Base-by-base conservation (phyloP, 2,329 filamentous ascomycete genomes). In the Ceratocystis albifundus region DNA sequence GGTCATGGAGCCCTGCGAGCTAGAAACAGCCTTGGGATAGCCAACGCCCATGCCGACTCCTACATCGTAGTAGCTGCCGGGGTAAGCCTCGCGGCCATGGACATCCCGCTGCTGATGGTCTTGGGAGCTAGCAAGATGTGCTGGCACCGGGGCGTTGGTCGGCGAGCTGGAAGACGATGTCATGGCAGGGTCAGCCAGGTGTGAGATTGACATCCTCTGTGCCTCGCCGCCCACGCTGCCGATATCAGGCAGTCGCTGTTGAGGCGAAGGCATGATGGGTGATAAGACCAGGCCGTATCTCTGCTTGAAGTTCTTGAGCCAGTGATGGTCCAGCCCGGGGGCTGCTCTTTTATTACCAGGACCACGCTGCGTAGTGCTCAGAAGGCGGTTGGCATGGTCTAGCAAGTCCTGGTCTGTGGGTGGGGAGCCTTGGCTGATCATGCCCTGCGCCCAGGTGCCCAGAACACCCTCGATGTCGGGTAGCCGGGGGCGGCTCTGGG, bases 221-320 rank as follows among this genome's bases (percentile, higher is more conserved):
- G 72, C 53, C 73, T 72, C 32, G 10, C 8, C 32, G 7, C 32
- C 68, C 10, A 44, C 12, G 7, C n/a, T 72, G 72, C 55, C 75
- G 73, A 15, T 74, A 72, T 25, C 74, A 68, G 1, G 71, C 70
- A 36, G 41, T 20, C 63, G 36, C 32, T 48, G 65, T 36, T 36
- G 32, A 36, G 75, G 70, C 55, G 70, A 25, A 55, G 55, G 32
- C 80, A 86, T 25, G 84, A 85, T 25, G 7, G 25, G 59, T 17
- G 30, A 36, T 36, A 36, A 10, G 5, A n/a, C 78, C 66, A 84
- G 77, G 36, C 77, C 85, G 74, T 96, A 88, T 77, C 93, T 96
- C 73, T 90, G 85, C 79, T 96, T 96, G 80, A 97, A 97, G 74
- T 94, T 95, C 72, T 96, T 90, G 44, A 97, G 81, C 92, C 93